These are phyloP conservation scores for Aeschynomene evenia DNA, from an alignment of 306 rosid species.

Conservation along the genomic window DNA sequence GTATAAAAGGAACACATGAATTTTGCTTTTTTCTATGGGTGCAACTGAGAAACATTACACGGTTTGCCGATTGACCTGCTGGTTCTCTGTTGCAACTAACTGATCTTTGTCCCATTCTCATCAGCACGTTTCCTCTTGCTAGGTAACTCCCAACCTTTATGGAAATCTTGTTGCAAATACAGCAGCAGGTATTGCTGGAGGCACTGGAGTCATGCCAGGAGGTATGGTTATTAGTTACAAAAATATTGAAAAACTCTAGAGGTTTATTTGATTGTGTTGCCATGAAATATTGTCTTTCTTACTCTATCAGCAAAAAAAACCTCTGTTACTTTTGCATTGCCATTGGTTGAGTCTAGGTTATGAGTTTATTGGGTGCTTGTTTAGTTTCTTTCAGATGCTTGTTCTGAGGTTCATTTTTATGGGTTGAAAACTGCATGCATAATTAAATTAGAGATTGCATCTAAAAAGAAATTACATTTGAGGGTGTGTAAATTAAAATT, in stretches of 20 bases:
- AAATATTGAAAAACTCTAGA: constrained; percentile 17
- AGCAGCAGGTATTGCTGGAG: constrained; percentile 98
- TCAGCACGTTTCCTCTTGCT: constrained; percentile 31
- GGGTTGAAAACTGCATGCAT: neutral
- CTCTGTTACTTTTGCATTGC: neutral
- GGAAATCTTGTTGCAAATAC: constrained; percentile 97
- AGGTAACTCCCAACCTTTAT: constrained; percentile 97
- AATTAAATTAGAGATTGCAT: neutral
- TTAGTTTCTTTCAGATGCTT: neutral
- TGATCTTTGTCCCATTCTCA: constrained; percentile 8
- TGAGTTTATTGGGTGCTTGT: neutral
- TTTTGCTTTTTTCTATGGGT: neutral
- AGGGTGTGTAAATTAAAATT: constrained; percentile 11
- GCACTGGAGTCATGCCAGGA: constrained; percentile 99
- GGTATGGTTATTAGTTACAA: constrained; percentile 42
- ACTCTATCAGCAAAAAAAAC: no score
- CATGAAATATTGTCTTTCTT: neutral
- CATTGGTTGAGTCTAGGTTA: neutral
- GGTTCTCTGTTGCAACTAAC: neutral
- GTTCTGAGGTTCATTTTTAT: neutral
- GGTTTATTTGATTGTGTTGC: constrained; percentile 6
- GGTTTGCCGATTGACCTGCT: neutral
- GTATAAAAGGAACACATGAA: neutral
- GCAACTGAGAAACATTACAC: neutral
- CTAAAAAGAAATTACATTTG: neutral